These are phyloP conservation scores for Drechslerella coelobrocha DNA, from an alignment of 2,329 filamentous ascomycete species.

Conservation along the genomic window DNA sequence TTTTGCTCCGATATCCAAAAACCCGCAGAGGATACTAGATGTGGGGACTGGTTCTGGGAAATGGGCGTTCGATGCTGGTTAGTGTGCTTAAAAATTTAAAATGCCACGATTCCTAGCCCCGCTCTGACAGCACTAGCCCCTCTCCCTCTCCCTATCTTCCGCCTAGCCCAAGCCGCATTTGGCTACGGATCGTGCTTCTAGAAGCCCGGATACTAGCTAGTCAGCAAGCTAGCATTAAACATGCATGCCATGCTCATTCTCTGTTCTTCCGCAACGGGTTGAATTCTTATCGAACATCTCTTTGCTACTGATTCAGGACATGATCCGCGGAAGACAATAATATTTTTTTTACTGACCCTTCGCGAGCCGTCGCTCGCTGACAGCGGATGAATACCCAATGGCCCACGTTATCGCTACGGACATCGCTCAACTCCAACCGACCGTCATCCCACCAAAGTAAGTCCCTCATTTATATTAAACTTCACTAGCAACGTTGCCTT, in stretches of 20 bases:
- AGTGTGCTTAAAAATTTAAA: constrained; percentile 30
- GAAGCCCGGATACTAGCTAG: neutral
- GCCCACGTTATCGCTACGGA: constrained; percentile 50
- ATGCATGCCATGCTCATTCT: too few species aligned
- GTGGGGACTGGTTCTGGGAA: constrained; percentile 60
- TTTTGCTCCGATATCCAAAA: constrained; percentile 46
- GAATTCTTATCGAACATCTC: too few species aligned
- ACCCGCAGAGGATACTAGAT: constrained; percentile 59
- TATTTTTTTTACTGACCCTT: constrained; percentile 10
- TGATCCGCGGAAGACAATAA: too few species aligned
- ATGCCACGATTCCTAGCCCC: neutral
- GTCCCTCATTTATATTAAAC: constrained; percentile 42
- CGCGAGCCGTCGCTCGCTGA: constrained; percentile 36
- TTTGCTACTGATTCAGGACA: too few species aligned
- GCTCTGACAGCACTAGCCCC: neutral
- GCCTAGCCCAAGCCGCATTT: neutral
- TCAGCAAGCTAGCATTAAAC: too few species aligned
- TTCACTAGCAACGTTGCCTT: constrained; percentile 9
- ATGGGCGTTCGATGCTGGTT: constrained; percentile 61
- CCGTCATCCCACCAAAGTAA: constrained; percentile 64
- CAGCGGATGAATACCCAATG: constrained; percentile 50
- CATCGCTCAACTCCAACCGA: constrained; percentile 51
- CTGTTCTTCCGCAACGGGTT: too few species aligned
- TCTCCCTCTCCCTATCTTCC: neutral
- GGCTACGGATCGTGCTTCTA: neutral